Conservation (phyloP, 2,329 filamentous ascomycete genomes). For the Colletotrichum coccodes region DNA sequence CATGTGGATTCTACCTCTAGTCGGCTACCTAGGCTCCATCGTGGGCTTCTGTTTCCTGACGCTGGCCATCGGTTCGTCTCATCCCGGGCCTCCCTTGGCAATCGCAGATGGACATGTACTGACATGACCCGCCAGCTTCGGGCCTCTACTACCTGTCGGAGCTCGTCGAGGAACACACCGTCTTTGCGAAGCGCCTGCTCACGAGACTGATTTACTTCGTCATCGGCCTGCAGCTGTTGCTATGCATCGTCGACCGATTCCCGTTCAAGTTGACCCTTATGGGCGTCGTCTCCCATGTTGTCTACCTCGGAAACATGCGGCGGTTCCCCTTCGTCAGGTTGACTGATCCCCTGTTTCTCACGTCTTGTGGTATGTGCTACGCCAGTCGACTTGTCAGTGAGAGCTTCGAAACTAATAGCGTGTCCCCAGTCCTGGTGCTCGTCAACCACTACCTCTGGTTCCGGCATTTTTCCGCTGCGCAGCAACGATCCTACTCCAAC, state of each 20-base stretch:
- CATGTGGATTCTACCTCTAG: conserved; percentile 96
- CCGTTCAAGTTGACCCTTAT: conserved; percentile 79
- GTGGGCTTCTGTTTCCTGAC: conserved; percentile 95
- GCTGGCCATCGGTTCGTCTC: conserved; percentile 80
- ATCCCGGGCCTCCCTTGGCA: conserved; percentile 20
- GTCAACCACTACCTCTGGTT: conserved; percentile 97
- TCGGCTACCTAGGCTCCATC: conserved; percentile 88
- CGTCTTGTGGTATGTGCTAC: conserved; percentile 76
- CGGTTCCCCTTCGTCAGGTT: conserved; percentile 83
- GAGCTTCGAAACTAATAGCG: background rate
- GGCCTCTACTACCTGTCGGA: conserved; percentile 98
- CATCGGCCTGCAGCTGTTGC: conserved; percentile 77
- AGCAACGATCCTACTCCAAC: conserved; percentile 66
- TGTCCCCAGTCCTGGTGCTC: conserved; percentile 78
- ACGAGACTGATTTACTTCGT: conserved; percentile 86
- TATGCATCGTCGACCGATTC: conserved; percentile 87
- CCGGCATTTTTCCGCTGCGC: conserved; percentile 81
- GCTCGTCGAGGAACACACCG: conserved; percentile 97
- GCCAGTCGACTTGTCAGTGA: background rate
- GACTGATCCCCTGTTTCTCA: conserved; percentile 85
- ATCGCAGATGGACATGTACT: background rate
- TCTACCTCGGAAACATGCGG: conserved; percentile 89
- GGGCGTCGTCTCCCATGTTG: conserved; percentile 81
- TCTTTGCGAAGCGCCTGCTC: conserved; percentile 88
- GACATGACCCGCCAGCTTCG: conserved; percentile 69